phyloP scores from a whole-genome alignment of 441 rosid species.

The Pelargonium citronellum region DNA sequence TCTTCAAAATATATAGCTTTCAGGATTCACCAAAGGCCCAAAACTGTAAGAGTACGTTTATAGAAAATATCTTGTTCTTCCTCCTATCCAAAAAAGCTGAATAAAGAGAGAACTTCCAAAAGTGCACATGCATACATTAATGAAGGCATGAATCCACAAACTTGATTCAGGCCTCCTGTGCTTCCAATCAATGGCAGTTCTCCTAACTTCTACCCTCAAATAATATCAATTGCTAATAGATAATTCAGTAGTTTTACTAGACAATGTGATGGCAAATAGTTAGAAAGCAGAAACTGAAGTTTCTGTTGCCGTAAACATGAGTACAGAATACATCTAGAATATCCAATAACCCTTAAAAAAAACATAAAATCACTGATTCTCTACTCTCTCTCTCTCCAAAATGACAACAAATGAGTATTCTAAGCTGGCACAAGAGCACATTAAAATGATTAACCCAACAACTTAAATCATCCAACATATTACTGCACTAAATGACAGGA shows the following conservation, averaged over 20 bases:
- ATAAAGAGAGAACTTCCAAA: neutral
- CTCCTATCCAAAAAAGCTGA: neutral
- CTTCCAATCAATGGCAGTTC: neutral
- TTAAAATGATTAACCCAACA: neutral
- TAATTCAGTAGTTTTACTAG: neutral
- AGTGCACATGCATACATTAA: neutral
- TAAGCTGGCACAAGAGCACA: neutral
- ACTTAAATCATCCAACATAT: neutral
- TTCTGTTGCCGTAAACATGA: neutral
- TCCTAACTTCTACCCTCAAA: neutral
- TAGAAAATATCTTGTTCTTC: neutral
- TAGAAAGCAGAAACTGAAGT: neutral
- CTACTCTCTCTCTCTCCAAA: neutral
- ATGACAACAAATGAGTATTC: neutral
- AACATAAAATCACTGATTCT: neutral
- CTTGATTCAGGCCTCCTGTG: neutral
- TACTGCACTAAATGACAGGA: neutral
- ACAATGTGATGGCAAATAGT: neutral
- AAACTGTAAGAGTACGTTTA: neutral
- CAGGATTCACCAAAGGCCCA: neutral
- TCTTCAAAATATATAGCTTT: constrained; percentile 4
- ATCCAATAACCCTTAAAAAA: too few relatives aligned
- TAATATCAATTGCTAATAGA: neutral
- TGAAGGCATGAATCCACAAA: neutral
- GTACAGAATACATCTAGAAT: too few relatives aligned